phyloP scores from a whole-genome alignment of 805 yeast genomes.

The Nematodospora valgi region DNA sequence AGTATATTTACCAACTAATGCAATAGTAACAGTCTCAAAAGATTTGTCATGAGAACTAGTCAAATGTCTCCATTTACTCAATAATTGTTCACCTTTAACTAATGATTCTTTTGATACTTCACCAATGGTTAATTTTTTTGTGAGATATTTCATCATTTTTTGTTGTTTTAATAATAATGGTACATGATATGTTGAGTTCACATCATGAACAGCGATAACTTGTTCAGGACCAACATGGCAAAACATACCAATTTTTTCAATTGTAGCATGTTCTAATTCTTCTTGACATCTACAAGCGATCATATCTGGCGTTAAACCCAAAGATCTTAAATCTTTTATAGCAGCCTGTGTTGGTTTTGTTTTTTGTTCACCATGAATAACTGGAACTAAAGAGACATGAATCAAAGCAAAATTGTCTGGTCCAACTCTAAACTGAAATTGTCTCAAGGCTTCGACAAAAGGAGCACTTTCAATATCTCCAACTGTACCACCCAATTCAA shows the following conservation, averaged over 20 bases:
- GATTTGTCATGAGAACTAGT: constrained; percentile 81
- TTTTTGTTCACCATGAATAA: constrained; percentile 97
- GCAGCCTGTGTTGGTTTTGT: constrained; percentile 99
- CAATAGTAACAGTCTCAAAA: constrained; percentile 85
- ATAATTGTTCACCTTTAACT: constrained; percentile 64
- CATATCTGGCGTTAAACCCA: constrained; percentile 94
- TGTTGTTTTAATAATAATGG: constrained; percentile 89
- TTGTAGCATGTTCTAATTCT: constrained; percentile 76
- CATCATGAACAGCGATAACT: constrained; percentile 95
- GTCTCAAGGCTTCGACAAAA: constrained; percentile 97
- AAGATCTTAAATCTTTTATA: constrained; percentile 89
- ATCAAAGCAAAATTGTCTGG: constrained; percentile 89
- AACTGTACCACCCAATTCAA: constrained; percentile 98
- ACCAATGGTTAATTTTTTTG: constrained; percentile 61
- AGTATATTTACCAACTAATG: constrained; percentile 96
- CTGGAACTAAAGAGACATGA: constrained; percentile 96
- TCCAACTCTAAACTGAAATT: constrained; percentile 97
- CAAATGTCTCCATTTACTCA: constrained; percentile 74
- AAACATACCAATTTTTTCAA: constrained; percentile 96
- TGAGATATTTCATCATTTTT: constrained; percentile 70
- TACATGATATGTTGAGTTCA: constrained; percentile 95
- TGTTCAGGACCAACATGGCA: constrained; percentile 99
- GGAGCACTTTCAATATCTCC: constrained; percentile 99
- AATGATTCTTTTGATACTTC: constrained; percentile 43
- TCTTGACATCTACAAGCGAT: constrained; percentile 96